phyloP scores from a whole-genome alignment of 1,139 yeast genomes.

The Spathaspora sp. region DNA sequence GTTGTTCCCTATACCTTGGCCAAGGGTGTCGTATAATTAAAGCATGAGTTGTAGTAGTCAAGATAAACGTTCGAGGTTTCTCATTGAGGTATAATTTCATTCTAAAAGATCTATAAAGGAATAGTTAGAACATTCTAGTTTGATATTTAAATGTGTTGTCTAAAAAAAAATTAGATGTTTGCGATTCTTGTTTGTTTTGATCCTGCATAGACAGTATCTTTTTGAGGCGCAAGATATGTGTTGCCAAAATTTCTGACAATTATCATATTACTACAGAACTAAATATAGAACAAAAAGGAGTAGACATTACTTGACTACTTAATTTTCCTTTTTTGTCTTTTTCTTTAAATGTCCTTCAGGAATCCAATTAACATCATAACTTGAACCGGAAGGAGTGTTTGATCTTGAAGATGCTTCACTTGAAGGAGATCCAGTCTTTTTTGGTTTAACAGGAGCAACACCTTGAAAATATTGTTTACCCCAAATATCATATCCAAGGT shows the following conservation, averaged over 20 bases:
- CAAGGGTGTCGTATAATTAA: constrained; percentile 49
- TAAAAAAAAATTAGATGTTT: too few relatives aligned
- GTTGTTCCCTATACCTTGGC: constrained; percentile 24
- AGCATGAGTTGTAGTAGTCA: constrained; percentile 48
- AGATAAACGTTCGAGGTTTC: constrained; percentile 54
- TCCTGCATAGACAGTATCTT: background rate
- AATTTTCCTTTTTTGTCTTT: constrained; percentile 30
- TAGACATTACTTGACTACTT: constrained; percentile 9
- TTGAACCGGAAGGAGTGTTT: constrained; percentile 30
- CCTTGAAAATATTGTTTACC: constrained; percentile 42
- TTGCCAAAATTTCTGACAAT: background rate
- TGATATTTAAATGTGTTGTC: background rate
- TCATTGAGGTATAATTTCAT: constrained; percentile 53
- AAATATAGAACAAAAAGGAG: too few relatives aligned
- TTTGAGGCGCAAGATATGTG: background rate
- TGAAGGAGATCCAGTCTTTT: constrained; percentile 23
- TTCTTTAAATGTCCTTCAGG: constrained; percentile 37
- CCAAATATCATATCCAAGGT: constrained; percentile 44
- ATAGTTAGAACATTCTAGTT: background rate
- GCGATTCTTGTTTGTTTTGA: background rate
- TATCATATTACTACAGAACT: background rate
- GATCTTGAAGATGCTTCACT: constrained; percentile 27
- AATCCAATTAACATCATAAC: constrained; percentile 33
- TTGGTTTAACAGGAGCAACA: constrained; percentile 33
- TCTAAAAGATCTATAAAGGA: constrained; percentile 1